These are phyloP conservation scores for Wickerhamomyces canadensis DNA, from an alignment of 805 yeast genomes.

Conservation along the genomic window DNA sequence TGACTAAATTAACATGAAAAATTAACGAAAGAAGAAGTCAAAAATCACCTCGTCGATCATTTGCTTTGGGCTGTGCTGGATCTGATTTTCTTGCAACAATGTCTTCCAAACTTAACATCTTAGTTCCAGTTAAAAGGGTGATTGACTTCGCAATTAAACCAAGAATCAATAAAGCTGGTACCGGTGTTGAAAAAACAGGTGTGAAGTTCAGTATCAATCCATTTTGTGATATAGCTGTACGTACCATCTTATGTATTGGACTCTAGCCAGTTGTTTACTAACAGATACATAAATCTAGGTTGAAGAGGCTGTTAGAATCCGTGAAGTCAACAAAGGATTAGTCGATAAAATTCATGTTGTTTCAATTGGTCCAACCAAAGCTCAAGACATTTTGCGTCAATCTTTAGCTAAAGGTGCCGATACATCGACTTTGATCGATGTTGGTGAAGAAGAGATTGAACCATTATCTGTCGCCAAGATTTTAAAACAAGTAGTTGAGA, in stretches of 20 bases:
- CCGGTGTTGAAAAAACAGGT: constrained; percentile 79
- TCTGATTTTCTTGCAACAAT: constrained; percentile 13
- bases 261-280: no score
- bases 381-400: constrained; percentile 82
- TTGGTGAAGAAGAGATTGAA: constrained; percentile 68
- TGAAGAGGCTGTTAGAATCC: constrained; percentile 85
- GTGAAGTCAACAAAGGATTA: constrained; percentile 53
- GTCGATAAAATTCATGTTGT: constrained; percentile 89
- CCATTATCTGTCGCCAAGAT: constrained; percentile 89
- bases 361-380: constrained; percentile 79
- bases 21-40: no score
- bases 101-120: constrained; percentile 55
- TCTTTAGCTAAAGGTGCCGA: constrained; percentile 96
- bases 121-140: constrained; percentile 94
- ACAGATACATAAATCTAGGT: no score
- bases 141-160: constrained; percentile 93
- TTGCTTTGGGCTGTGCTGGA: no score
- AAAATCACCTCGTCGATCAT: no score
- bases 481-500: constrained; percentile 64
- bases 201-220: constrained; percentile 93
- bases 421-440: constrained; percentile 73
- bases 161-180: constrained; percentile 77
- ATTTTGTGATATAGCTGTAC: constrained; percentile 88
- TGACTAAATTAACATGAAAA: no score
- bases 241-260: no score